Conservation (phyloP, 192 early-diverging fungal genomes). For the Rhizophagus prolifer region DNA sequence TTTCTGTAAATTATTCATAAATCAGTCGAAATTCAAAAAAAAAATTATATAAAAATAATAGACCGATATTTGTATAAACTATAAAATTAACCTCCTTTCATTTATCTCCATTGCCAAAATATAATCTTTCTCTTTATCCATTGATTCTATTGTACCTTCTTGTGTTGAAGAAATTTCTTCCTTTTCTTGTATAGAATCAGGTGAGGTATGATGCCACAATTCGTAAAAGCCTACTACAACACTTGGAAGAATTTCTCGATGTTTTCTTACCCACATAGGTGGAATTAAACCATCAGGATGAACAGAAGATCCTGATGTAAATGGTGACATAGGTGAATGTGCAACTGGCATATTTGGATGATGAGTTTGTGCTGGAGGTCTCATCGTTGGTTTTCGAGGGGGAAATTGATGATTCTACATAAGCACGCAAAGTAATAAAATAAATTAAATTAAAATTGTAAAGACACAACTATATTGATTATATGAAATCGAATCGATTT, state of each 20-base stretch:
- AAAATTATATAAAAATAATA: not conserved
- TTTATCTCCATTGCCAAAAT: constrained; percentile 64
- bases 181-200: constrained; percentile 1
- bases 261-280: constrained; percentile 65
- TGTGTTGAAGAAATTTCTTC: constrained; percentile 30
- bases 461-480: not conserved
- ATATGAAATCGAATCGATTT: not conserved
- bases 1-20: constrained; percentile 45
- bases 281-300: constrained; percentile 85
- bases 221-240: constrained; percentile 72
- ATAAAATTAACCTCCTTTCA: constrained; percentile 55
- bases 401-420: constrained; percentile 39
- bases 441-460: not conserved
- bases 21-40: not conserved
- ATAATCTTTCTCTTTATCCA: constrained; percentile 65
- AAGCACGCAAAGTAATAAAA: constrained; percentile 31
- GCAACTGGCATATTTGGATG: constrained; percentile 19
- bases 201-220: constrained; percentile 53
- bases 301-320: constrained; percentile 63
- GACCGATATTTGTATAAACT: not conserved
- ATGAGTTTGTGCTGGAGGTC: constrained; percentile 7
- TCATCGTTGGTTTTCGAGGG: constrained; percentile 33
- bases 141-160: constrained; percentile 46
- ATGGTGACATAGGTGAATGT: constrained; percentile 69
- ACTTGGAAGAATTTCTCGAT: constrained; percentile 61